A percentile compares a stretch with the other conserved stretches of the same genome.
Conservation (phyloP, 495 filamentous ascomycete species). For the Hamigera avellanea region DNA sequence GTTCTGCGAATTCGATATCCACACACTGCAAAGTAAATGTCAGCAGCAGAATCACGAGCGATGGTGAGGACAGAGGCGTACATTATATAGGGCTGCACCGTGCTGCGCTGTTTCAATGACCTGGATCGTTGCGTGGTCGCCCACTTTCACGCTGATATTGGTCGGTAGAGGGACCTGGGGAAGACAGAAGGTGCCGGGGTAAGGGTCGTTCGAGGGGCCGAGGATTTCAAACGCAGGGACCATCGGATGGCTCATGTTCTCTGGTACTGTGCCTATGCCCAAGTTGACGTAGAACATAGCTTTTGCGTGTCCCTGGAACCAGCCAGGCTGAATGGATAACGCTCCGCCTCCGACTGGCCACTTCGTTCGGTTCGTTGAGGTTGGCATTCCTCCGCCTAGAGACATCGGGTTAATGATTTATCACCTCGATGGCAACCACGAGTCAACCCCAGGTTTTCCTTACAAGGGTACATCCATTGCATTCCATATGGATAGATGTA, state of each 20-base stretch:
- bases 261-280: conserved; percentile 69
- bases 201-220: conserved; percentile 71
- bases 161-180: conserved; percentile 81
- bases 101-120: conserved; percentile 82
- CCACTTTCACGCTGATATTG: conserved; percentile 57
- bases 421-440: too few relatives aligned
- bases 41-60: conserved; percentile 1
- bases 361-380: conserved; percentile 72
- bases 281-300: conserved; percentile 92
- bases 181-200: conserved; percentile 79
- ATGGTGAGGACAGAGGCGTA: too few relatives aligned
- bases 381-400: conserved; percentile 73
- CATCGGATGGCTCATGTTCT: conserved; percentile 86
- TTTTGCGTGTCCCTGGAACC: conserved; percentile 83
- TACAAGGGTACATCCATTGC: conserved; percentile 99
- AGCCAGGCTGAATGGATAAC: conserved; percentile 79
- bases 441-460: too few relatives aligned
- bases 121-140: conserved; percentile 92
- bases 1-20: conserved; percentile 74
- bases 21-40: conserved; percentile 54
- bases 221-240: conserved; percentile 73
- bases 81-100: conserved; percentile 83
- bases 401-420: background rate
- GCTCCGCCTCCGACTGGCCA: conserved; percentile 87
- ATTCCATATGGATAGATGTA: conserved; percentile 72